These are phyloP conservation scores for Cenchrus purpureus DNA, from an alignment of 176 grass and related monocot species.

Conservation along the genomic window DNA sequence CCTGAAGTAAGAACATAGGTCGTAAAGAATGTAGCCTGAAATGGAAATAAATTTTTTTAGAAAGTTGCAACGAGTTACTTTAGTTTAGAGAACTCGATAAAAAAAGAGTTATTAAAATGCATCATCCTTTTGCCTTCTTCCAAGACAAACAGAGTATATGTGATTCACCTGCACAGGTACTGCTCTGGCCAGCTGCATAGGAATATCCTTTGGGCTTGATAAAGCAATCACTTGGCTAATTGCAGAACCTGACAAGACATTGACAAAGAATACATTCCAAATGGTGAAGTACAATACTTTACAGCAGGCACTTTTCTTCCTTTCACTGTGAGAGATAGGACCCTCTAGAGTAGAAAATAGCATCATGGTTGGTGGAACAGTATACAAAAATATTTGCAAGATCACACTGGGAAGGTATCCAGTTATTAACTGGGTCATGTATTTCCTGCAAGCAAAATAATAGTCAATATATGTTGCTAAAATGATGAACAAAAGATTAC, in stretches of 20 bases:
- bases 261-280: constrained; percentile 96
- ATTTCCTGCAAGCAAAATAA: constrained; percentile 54
- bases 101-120: not conserved
- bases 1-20: constrained; percentile 94
- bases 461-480: constrained; percentile 32
- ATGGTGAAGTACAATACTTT: constrained; percentile 91
- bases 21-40: constrained; percentile 93
- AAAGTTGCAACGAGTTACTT: constrained; percentile 23
- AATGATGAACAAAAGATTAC: constrained; percentile 18
- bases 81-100: not conserved
- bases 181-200: constrained; percentile 75
- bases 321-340: constrained; percentile 80
- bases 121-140: not conserved
- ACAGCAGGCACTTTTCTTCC: constrained; percentile 88
- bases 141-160: constrained; percentile 12
- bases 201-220: constrained; percentile 82
- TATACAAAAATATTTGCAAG: constrained; percentile 75
- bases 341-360: constrained; percentile 83
- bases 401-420: constrained; percentile 97
- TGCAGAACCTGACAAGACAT: constrained; percentile 76
- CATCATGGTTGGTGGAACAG: constrained; percentile 85
- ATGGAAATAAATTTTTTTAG: constrained; percentile 44
- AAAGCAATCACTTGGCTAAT: constrained; percentile 72
- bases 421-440: constrained; percentile 76
- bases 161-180: constrained; percentile 75